Base-by-base conservation (phyloP, 1,284 basidiomycete genomes). In the Cryptococcus floricola region DNA sequence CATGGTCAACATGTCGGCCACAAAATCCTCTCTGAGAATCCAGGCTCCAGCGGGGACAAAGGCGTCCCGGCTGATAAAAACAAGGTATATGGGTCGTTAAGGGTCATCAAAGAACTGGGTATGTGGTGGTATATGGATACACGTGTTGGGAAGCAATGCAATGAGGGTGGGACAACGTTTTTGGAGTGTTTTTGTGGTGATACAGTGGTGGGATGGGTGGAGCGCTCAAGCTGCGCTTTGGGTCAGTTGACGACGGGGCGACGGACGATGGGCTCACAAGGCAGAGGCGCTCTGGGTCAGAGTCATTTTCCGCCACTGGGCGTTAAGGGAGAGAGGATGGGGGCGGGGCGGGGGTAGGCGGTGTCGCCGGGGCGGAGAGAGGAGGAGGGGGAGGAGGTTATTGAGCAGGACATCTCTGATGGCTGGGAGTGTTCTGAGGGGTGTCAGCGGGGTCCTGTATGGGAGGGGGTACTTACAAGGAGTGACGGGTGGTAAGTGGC, bases 351-450 rank as follows among this genome's bases (percentile, higher is more conserved):
- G 23, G 45, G 38, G 45, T 47, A 53, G 4, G 42, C 13, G 5
- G 47, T 47, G 27, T 52, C 42, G 23, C 53, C 48, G 9, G 54
- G 44, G 13, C 48, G 48, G 9, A 49, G 37, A 25, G n/a, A 28
- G 27, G 42, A 18, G 18, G 5, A 31, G 46, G 28, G 25, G n/a
- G 25, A 14, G 18, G 46, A n/a, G 10, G 46, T 14, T 19, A 1
- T 14, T 16, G 46, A 31, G 27, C 25, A 16, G 14, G 46, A 47
- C 46, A 47, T 47, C n/a, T 19, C 31, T 34, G 42, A 44, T 44
- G 18, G 42, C 42, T 44, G 42, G 13, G 19, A 19, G 42, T 44
- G 42, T 23, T 23, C 23, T 23, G 3, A 3, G 23, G 23, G 23
- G 23, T 23, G 23, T 23, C 23, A 23, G 23, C 23, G 23, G 23